These are phyloP conservation scores for Petrea volubilis DNA, from an alignment of 257 asterid species.

Conservation along the genomic window DNA sequence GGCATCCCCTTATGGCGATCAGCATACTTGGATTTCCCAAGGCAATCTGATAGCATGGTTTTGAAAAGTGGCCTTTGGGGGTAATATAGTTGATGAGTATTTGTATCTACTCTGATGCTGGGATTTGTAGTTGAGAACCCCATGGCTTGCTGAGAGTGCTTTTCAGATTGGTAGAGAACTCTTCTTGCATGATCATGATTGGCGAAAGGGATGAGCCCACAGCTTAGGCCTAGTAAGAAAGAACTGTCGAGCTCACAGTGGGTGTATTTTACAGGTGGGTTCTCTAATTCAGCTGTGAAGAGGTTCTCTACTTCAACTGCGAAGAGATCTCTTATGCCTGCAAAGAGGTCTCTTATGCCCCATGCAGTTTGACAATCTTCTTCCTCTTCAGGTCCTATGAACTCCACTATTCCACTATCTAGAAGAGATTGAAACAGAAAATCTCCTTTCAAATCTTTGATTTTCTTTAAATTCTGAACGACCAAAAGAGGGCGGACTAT, in stretches of 20 bases:
- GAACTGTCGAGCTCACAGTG: slow-evolving; percentile 90
- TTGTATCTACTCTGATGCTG: slow-evolving; percentile 68
- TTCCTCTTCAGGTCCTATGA: slow-evolving; percentile 94
- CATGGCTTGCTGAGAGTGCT: slow-evolving; percentile 97
- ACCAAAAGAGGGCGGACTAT: slow-evolving; percentile 92
- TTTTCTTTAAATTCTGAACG: slow-evolving; percentile 63
- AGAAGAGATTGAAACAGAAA: slow-evolving; percentile 62
- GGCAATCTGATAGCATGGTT: slow-evolving; percentile 78
- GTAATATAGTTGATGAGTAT: slow-evolving; percentile 75
- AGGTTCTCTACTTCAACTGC: too few species aligned
- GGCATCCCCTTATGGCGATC: slow-evolving; percentile 58
- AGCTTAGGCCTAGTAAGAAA: slow-evolving; percentile 77
- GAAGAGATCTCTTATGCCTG: slow-evolving; percentile 50
- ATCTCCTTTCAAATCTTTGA: slow-evolving; percentile 58
- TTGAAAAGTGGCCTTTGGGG: slow-evolving; percentile 88
- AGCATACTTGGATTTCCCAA: slow-evolving; percentile 59
- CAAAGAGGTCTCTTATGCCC: slow-evolving; percentile 66
- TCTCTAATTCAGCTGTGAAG: slow-evolving; percentile 50
- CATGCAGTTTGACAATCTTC: slow-evolving; percentile 90
- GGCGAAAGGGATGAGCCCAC: slow-evolving; percentile 87
- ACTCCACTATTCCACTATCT: slow-evolving; percentile 70
- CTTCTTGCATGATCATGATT: slow-evolving; percentile 92
- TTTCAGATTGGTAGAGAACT: slow-evolving; percentile 89
- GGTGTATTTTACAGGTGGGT: slow-evolving; percentile 66
- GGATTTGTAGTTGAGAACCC: slow-evolving; percentile 82